Percentiles rank a stretch among this genome's conserved stretches.
These are phyloP conservation scores for Herpetospermum pedunculosum DNA, from an alignment of 306 rosid species.

Conservation along the genomic window DNA sequence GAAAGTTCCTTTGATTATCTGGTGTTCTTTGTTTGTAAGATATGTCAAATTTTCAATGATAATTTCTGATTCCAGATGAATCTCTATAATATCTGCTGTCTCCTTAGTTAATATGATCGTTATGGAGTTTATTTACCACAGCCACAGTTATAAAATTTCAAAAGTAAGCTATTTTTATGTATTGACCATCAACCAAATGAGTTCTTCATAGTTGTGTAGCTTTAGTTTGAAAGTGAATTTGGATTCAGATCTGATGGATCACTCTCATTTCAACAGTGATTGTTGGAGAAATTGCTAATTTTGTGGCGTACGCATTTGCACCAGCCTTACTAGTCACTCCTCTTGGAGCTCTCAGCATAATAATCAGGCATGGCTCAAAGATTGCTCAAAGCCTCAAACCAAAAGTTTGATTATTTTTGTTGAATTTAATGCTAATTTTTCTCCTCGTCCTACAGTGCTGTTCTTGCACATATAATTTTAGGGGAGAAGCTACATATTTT, in stretches of 20 bases:
- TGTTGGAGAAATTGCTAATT: constrained; percentile 76
- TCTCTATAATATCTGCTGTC: background rate
- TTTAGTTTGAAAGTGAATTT: background rate
- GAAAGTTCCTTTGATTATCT: background rate
- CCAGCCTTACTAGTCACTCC: constrained; percentile 85
- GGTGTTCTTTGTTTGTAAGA: background rate
- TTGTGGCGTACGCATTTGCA: constrained; percentile 76
- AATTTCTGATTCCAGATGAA: background rate
- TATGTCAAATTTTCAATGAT: background rate
- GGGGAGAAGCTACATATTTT: constrained; percentile 55
- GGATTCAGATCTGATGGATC: constrained; percentile 14
- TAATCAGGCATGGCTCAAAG: constrained; percentile 49
- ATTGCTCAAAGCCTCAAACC: constrained; percentile 10
- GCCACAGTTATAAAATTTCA: background rate
- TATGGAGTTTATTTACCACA: constrained; percentile 2
- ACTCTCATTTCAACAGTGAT: constrained; percentile 46
- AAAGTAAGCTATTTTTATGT: background rate
- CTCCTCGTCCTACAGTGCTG: constrained; percentile 49
- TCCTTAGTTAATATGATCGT: background rate
- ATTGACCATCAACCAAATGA: background rate
- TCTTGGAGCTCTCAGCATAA: constrained; percentile 80
- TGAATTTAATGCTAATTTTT: constrained; percentile 18
- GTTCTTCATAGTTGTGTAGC: background rate
- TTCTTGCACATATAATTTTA: constrained; percentile 64
- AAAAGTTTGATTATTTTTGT: constrained; percentile 10